These are phyloP conservation scores for Huntiella bhutanensis DNA, from an alignment of 2,329 filamentous ascomycete genomes.

Conservation along the genomic window DNA sequence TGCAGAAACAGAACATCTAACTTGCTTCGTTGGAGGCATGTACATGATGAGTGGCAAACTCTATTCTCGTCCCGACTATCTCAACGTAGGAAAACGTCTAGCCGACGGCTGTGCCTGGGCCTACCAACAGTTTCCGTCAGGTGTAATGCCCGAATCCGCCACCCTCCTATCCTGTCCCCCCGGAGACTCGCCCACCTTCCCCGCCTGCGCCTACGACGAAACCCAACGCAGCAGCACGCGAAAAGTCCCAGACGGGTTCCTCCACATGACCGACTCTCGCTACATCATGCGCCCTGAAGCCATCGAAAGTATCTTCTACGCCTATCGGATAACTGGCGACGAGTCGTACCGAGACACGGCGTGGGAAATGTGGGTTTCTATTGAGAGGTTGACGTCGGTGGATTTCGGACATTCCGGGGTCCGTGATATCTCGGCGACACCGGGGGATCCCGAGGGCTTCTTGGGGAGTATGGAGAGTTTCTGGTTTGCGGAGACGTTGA, in stretches of 20 bases:
- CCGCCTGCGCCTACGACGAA: conserved; percentile 16
- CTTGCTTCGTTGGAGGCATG: conserved; percentile 54
- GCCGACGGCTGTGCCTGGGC: conserved; percentile 40
- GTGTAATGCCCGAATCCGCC: conserved; percentile 41
- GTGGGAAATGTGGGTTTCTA: conserved; percentile 32
- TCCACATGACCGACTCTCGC: conserved; percentile 29
- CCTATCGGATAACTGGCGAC: conserved; percentile 33
- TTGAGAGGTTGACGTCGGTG: conserved; percentile 27
- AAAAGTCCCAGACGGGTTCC: conserved; percentile 40
- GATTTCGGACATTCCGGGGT: conserved; percentile 30
- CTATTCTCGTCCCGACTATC: conserved; percentile 31
- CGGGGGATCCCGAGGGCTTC: conserved; percentile 19
- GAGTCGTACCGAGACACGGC: conserved; percentile 29
- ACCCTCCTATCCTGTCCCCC: conserved; percentile 26
- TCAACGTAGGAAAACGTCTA: conserved; percentile 28
- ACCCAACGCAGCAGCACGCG: conserved; percentile 16
- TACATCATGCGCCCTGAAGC: conserved; percentile 33
- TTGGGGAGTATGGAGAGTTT: conserved; percentile 53
- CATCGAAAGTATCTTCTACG: conserved; percentile 34
- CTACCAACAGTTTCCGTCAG: conserved; percentile 32
- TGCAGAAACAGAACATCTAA: conserved; percentile 32
- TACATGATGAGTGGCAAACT: conserved; percentile 48
- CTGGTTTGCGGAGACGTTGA: conserved; percentile 55
- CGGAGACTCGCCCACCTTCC: conserved; percentile 12
- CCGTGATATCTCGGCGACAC: conserved; percentile 18